phyloP scores from a whole-genome alignment of 805 yeast genomes.

The Kluyveromyces nonfermentans region DNA sequence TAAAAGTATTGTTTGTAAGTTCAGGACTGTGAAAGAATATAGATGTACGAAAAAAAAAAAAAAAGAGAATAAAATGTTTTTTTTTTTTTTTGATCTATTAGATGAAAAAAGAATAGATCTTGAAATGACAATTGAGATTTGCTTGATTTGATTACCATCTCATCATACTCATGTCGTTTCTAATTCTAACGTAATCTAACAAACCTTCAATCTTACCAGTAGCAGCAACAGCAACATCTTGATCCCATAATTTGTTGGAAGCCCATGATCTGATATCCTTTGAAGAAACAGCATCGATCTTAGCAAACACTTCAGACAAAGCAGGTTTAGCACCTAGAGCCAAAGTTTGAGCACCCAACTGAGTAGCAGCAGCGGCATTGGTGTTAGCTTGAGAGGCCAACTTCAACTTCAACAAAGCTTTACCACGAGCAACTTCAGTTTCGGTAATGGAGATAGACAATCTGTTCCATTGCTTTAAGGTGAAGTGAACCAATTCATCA shows the following conservation, averaged over 20 bases:
- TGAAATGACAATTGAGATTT: not conserved
- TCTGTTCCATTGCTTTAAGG: constrained; percentile 84
- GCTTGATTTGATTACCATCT: constrained; percentile 45
- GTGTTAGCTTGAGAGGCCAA: constrained; percentile 42
- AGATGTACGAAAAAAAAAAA: not conserved
- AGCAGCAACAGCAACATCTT: constrained; percentile 74
- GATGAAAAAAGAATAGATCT: not conserved
- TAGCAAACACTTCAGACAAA: constrained; percentile 46
- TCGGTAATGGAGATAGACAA: constrained; percentile 65
- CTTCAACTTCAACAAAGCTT: constrained; percentile 58
- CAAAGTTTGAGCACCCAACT: constrained; percentile 51
- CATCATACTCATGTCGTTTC: constrained; percentile 85
- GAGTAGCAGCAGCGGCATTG: constrained; percentile 42
- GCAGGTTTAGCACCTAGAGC: constrained; percentile 55
- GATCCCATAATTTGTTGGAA: constrained; percentile 67
- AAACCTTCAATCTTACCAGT: constrained; percentile 80
- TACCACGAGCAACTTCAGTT: constrained; percentile 71
- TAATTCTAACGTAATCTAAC: constrained; percentile 75
- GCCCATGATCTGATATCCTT: constrained; percentile 67
- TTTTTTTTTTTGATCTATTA: not conserved
- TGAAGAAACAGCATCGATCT: constrained; percentile 55
- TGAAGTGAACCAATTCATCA: constrained; percentile 74
- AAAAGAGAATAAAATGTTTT: not conserved
- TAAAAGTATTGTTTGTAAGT: not conserved
- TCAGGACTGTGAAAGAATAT: constrained; percentile 1